Conservation (phyloP, 306 rosid species). For the Acacia melanoxylon region DNA sequence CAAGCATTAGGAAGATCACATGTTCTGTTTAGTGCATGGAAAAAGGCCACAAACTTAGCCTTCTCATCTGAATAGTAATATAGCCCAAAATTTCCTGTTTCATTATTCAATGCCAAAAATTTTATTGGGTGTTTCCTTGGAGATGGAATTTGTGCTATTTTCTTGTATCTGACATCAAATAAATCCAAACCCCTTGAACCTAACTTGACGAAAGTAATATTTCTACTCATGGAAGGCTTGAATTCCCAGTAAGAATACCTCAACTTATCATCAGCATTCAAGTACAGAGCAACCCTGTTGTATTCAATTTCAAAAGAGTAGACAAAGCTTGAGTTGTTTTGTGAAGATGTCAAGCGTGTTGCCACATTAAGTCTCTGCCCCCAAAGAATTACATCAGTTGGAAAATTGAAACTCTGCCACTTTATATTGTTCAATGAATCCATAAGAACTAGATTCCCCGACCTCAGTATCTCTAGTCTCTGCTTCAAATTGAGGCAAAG, state of each 20-base stretch:
- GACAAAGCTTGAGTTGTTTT: slow-evolving; percentile 47
- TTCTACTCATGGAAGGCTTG: slow-evolving; percentile 69
- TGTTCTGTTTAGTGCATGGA: slow-evolving; percentile 74
- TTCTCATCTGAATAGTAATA: slow-evolving; percentile 61
- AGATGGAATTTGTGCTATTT: slow-evolving; percentile 70
- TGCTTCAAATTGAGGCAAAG: slow-evolving; percentile 43
- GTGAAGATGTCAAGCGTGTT: slow-evolving; percentile 60
- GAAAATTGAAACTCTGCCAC: slow-evolving; percentile 99
- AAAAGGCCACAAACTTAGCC: slow-evolving; percentile 64
- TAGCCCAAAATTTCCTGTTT: slow-evolving; percentile 79
- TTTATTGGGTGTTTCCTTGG: slow-evolving; percentile 45
- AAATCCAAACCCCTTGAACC: slow-evolving; percentile 59
- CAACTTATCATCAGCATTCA: slow-evolving; percentile 54
- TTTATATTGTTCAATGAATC: slow-evolving; percentile 54
- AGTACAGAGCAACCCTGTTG: slow-evolving; percentile 57
- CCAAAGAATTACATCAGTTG: slow-evolving; percentile 77
- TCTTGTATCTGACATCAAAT: slow-evolving; percentile 57
- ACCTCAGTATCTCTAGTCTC: slow-evolving; percentile 54
- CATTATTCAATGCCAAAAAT: slow-evolving; percentile 72
- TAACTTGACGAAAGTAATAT: slow-evolving; percentile 58
- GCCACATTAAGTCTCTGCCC: slow-evolving; percentile 85
- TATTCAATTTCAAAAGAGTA: slow-evolving; percentile 75
- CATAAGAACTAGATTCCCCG: slow-evolving; percentile 74
- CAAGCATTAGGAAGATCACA: slow-evolving; percentile 93
- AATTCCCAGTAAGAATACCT: slow-evolving; percentile 91